Evolutionary conservation across 106 monocot genomes (phyloP).

Genomic region (Dendrobium nobile): DNA sequence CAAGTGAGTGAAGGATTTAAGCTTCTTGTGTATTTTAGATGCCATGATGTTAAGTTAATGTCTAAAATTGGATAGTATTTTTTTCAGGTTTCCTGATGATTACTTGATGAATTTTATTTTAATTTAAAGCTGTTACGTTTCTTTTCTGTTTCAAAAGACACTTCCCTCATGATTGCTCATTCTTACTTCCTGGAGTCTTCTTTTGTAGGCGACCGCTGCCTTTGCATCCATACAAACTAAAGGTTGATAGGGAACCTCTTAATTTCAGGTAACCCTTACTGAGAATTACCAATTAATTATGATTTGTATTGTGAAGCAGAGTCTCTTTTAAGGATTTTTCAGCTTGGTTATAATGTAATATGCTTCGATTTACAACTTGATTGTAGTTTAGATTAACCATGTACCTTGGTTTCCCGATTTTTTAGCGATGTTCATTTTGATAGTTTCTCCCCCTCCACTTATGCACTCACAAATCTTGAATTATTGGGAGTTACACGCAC

Average conservation of each 20-base stretch:
- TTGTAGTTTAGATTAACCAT: not conserved
- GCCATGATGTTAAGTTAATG: not conserved
- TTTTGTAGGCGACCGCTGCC: constrained; percentile 62
- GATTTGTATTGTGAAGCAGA: not conserved
- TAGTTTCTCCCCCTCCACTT: no score
- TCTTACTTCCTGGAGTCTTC: not conserved
- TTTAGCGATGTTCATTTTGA: not conserved
- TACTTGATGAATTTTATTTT: not conserved
- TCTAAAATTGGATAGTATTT: not conserved
- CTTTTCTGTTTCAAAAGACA: not conserved
- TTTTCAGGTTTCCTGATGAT: not conserved
- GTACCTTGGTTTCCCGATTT: not conserved
- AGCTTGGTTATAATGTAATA: not conserved
- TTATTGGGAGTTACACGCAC: not conserved
- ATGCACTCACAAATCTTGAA: not conserved
- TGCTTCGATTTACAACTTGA: not conserved
- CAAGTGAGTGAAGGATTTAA: not conserved
- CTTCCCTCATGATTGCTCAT: not conserved
- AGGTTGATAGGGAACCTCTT: constrained; percentile 84
- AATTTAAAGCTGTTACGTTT: not conserved
- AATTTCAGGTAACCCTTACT: constrained; percentile 52
- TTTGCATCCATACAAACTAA: constrained; percentile 78
- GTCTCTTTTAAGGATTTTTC: not conserved
- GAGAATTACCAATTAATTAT: not conserved
- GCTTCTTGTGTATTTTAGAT: not conserved